Evolutionary conservation across 768 basidiomycete species (phyloP).

Genomic region (Trametes cubensis): DNA sequence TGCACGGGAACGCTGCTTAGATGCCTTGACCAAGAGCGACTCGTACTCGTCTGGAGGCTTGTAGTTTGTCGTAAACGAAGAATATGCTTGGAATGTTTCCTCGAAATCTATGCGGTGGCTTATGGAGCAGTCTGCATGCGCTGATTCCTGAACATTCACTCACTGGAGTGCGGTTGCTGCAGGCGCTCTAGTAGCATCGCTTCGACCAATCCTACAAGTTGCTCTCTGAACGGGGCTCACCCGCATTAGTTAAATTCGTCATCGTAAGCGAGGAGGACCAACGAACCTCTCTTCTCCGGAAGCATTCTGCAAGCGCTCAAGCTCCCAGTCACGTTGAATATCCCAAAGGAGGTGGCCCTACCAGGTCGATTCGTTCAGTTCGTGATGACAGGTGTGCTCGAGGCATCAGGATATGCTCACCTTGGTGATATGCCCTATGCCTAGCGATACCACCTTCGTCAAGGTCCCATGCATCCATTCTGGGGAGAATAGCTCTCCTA

Average conservation of each 20-base stretch:
- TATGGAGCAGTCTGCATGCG: too few species aligned
- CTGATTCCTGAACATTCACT: constrained; percentile 16
- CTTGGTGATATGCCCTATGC: constrained; percentile 62
- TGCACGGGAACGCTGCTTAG: constrained; percentile 65
- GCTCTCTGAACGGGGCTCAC: constrained; percentile 35
- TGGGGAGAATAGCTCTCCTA: constrained; percentile 62
- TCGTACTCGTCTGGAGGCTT: constrained; percentile 81
- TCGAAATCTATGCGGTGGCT: constrained; percentile 58
- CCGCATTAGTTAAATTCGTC: background rate
- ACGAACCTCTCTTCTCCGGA: constrained; percentile 50
- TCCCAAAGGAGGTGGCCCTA: constrained; percentile 80
- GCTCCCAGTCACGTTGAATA: constrained; percentile 71
- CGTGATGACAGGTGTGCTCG: background rate
- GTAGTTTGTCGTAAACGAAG: constrained; percentile 83
- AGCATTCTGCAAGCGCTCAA: constrained; percentile 58
- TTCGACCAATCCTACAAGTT: constrained; percentile 56
- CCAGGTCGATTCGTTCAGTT: background rate
- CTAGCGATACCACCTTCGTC: constrained; percentile 55
- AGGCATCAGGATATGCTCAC: constrained; percentile 38
- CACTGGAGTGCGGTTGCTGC: constrained; percentile 76
- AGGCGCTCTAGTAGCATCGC: constrained; percentile 66
- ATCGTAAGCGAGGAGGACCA: background rate
- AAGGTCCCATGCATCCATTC: constrained; percentile 64
- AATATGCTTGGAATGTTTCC: constrained; percentile 83
- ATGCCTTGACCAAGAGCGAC: constrained; percentile 70